These are phyloP conservation scores for Colletotrichum tamarilloi DNA, from an alignment of 2,329 filamentous ascomycete species.

Conservation along the genomic window DNA sequence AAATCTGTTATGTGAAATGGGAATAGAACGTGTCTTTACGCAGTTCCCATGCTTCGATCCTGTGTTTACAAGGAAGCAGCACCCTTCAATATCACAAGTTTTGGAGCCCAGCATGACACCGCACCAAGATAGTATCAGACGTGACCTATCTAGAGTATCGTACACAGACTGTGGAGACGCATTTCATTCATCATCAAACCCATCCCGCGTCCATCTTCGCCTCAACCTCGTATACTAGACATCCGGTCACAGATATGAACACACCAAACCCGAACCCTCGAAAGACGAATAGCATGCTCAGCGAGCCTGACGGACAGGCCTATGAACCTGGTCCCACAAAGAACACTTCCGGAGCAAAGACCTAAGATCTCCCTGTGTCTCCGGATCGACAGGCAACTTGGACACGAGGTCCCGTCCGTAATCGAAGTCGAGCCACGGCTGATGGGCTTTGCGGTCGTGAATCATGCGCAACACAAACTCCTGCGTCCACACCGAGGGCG, in stretches of 20 bases:
- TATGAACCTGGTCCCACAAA: not conserved
- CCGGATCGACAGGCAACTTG: not conserved
- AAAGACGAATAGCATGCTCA: too few relatives aligned
- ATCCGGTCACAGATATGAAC: not conserved
- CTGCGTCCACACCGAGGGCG: slow-evolving; percentile 1
- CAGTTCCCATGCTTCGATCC: not conserved
- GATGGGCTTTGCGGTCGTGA: not conserved
- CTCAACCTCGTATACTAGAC: not conserved
- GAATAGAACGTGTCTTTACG: not conserved
- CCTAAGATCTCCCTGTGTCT: not conserved
- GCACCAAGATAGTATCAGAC: not conserved
- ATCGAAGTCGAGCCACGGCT: not conserved
- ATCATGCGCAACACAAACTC: not conserved
- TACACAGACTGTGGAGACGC: not conserved
- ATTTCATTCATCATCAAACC: not conserved
- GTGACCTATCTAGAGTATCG: not conserved
- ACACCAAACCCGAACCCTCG: not conserved
- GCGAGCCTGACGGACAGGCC: not conserved
- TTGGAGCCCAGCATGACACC: not conserved
- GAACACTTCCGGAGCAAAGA: not conserved
- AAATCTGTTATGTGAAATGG: not conserved
- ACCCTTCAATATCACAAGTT: not conserved
- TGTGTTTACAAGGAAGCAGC: not conserved
- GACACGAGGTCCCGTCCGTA: not conserved
- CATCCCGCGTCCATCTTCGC: not conserved